Conservation (phyloP, 345 rosid genomes). For the Eucalyptus regnans region DNA sequence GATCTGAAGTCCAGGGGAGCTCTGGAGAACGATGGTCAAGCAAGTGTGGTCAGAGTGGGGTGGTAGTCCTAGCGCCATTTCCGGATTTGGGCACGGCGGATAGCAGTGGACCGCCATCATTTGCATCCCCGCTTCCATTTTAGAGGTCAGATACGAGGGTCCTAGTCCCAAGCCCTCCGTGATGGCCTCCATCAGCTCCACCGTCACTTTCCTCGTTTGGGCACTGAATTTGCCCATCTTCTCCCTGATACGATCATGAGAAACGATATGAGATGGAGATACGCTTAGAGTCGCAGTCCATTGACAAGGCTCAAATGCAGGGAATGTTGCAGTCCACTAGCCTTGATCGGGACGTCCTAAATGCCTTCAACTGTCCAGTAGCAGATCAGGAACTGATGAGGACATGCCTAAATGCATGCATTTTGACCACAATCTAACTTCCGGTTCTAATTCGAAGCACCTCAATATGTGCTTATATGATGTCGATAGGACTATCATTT, state of each 20-base stretch:
- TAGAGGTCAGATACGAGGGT: conserved; percentile 17
- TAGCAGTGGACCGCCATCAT: conserved; percentile 46
- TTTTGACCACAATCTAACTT: neutral
- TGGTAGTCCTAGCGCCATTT: conserved; percentile 29
- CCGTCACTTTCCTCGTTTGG: conserved; percentile 24
- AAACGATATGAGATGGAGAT: neutral
- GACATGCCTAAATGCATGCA: neutral
- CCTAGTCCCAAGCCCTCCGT: conserved; percentile 46
- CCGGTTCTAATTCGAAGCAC: neutral
- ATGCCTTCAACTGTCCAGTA: neutral
- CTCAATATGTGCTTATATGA: neutral
- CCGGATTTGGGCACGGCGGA: conserved; percentile 50
- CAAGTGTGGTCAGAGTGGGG: conserved; percentile 66
- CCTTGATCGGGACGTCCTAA: neutral
- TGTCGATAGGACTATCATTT: neutral
- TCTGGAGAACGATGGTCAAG: conserved; percentile 43
- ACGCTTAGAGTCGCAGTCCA: neutral
- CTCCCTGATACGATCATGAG: conserved; percentile 13
- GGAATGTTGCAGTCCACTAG: neutral
- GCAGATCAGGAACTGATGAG: neutral
- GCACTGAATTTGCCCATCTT: conserved; percentile 38
- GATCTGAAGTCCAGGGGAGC: conserved; percentile 45
- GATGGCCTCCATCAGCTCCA: conserved; percentile 31
- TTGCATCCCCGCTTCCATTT: conserved; percentile 46
- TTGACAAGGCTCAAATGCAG: neutral